Percentiles rank a stretch among this genome's conserved stretches.
These are phyloP conservation scores for Leccinum griseonigrum DNA, from an alignment of 1,284 basidiomycete species.

Conservation along the genomic window DNA sequence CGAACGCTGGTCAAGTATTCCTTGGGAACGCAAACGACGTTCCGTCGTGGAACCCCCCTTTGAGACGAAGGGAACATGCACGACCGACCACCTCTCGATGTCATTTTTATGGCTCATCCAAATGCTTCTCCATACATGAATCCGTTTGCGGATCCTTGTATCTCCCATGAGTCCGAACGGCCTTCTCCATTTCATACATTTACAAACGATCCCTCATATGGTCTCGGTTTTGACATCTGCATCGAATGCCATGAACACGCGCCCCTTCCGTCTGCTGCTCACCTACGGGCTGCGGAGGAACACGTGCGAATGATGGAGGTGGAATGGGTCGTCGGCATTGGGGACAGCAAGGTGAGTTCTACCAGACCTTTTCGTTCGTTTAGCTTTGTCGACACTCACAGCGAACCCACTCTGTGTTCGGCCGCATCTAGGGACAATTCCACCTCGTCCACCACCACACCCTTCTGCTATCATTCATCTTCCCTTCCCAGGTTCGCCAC, in stretches of 20 bases:
- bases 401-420: not conserved
- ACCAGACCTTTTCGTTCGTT: not conserved
- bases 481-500: not conserved
- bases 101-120: not conserved
- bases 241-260: conserved; percentile 83
- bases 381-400: not conserved
- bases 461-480: not conserved
- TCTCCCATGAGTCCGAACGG: conserved; percentile 20
- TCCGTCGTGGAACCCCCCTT: conserved; percentile 36
- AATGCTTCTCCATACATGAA: conserved; percentile 11
- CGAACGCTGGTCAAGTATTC: conserved; percentile 61
- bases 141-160: conserved; percentile 14
- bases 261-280: conserved; percentile 52
- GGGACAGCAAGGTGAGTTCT: not conserved
- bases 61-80: conserved; percentile 9
- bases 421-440: not conserved
- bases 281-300: not conserved
- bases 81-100: not conserved
- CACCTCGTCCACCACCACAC: not conserved
- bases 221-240: conserved; percentile 76
- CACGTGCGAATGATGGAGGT: conserved; percentile 1
- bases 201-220: conserved; percentile 58
- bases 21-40: conserved; percentile 81
- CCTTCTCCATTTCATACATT: conserved; percentile 50
- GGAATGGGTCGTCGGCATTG: not conserved